phyloP scores from a whole-genome alignment of 2,329 filamentous ascomycete genomes.

The Fusarium sarcochroum region DNA sequence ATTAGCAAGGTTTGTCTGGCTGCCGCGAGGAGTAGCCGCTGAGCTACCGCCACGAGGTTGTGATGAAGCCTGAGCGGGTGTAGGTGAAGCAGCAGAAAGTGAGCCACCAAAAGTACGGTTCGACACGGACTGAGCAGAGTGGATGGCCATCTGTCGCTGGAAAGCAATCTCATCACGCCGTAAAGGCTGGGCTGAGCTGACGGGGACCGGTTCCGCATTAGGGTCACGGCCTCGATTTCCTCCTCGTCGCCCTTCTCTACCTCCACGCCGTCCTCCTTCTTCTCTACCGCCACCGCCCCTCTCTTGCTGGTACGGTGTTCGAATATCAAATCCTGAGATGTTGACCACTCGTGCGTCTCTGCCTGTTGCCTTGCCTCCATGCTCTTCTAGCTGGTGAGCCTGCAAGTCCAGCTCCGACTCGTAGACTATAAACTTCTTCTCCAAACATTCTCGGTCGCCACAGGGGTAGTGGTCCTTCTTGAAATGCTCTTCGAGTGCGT shows the following conservation, averaged over 20 bases:
- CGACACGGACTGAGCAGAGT: conserved; percentile 85
- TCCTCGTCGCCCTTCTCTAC: conserved; percentile 68
- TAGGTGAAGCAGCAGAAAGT: conserved; percentile 65
- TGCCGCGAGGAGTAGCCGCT: conserved; percentile 43
- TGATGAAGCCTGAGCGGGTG: conserved; percentile 46
- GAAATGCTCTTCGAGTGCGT: conserved; percentile 89
- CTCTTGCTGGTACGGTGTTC: conserved; percentile 78
- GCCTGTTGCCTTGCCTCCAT: conserved; percentile 87
- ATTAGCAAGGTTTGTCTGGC: conserved; percentile 44
- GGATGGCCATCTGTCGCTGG: conserved; percentile 92
- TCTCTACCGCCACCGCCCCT: conserved; percentile 58
- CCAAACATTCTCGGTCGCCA: conserved; percentile 85
- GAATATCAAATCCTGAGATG: conserved; percentile 86
- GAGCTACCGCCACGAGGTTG: conserved; percentile 41
- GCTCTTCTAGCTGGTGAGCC: conserved; percentile 88
- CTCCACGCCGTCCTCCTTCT: conserved; percentile 58
- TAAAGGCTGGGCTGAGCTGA: conserved; percentile 83
- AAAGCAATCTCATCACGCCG: conserved; percentile 91
- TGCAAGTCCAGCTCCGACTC: conserved; percentile 95
- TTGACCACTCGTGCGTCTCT: conserved; percentile 89
- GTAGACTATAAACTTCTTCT: conserved; percentile 98
- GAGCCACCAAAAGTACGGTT: conserved; percentile 88
- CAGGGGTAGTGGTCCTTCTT: conserved; percentile 89
- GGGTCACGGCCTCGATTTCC: conserved; percentile 82
- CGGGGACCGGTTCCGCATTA: conserved; percentile 83